Percentiles rank a stretch among this genome's conserved stretches.
These are phyloP conservation scores for Ascoidea tarda DNA, from an alignment of 805 yeast species.

Conservation along the genomic window DNA sequence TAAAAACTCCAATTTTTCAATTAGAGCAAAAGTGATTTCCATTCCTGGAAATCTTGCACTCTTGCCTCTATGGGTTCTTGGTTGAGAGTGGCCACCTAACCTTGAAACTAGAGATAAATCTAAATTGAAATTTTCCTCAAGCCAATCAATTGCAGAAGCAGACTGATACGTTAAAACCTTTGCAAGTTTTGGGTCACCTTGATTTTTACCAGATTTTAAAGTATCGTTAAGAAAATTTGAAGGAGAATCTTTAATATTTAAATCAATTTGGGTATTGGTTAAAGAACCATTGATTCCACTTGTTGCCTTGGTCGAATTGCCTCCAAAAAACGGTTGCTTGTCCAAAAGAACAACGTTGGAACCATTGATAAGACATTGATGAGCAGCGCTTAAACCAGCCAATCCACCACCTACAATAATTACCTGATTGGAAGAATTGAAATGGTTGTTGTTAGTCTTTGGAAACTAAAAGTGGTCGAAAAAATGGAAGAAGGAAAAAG, in stretches of 20 bases:
- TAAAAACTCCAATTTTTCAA: slow-evolving; percentile 21
- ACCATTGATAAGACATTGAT: slow-evolving; percentile 22
- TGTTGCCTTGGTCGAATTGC: slow-evolving; percentile 48
- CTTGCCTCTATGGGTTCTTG: slow-evolving; percentile 28
- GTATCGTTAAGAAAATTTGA: slow-evolving; percentile 20
- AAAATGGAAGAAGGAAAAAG: neutral
- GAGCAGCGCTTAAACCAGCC: slow-evolving; percentile 36
- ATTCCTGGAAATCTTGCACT: slow-evolving; percentile 46
- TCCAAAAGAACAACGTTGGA: slow-evolving; percentile 32
- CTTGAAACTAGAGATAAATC: slow-evolving; percentile 20
- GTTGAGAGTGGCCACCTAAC: slow-evolving; percentile 26
- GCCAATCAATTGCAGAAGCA: slow-evolving; percentile 21
- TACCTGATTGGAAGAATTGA: slow-evolving; percentile 11
- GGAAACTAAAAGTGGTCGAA: neutral
- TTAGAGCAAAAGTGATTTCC: slow-evolving; percentile 35
- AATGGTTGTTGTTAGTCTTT: too few relatives aligned
- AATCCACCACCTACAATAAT: slow-evolving; percentile 43
- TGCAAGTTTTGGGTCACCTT: slow-evolving; percentile 19
- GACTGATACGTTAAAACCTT: slow-evolving; percentile 16
- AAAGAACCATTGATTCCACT: slow-evolving; percentile 40
- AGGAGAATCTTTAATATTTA: slow-evolving; percentile 14
- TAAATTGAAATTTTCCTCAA: slow-evolving; percentile 15
- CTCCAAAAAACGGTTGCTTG: slow-evolving; percentile 34
- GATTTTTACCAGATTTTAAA: slow-evolving; percentile 21
- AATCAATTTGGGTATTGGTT: slow-evolving; percentile 15